phyloP scores from a whole-genome alignment of 495 filamentous ascomycete genomes.

The Massariosphaeria phaeospora region DNA sequence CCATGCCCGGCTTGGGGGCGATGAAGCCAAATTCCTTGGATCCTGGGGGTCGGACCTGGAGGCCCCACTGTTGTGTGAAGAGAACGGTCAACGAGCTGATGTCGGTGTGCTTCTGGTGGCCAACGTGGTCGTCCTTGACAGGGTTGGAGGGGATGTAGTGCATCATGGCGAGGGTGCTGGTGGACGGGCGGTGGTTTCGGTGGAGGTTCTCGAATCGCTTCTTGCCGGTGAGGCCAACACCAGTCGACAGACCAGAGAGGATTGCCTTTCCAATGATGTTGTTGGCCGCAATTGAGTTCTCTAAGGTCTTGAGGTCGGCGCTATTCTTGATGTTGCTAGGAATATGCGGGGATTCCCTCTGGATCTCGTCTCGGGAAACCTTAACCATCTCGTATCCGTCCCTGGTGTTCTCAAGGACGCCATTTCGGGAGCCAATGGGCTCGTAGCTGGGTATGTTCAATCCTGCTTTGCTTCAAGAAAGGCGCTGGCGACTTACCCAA shows the following conservation, averaged over 20 bases:
- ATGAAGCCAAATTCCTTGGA: constrained; percentile 51
- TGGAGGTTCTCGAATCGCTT: constrained; percentile 51
- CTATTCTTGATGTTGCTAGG: constrained; percentile 49
- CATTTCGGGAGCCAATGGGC: constrained; percentile 48
- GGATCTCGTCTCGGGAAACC: constrained; percentile 37
- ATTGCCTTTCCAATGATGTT: constrained; percentile 51
- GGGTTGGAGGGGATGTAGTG: constrained; percentile 21
- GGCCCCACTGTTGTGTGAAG: constrained; percentile 53
- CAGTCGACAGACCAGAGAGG: constrained; percentile 48
- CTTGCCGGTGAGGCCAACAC: constrained; percentile 41
- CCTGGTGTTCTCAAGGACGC: constrained; percentile 46
- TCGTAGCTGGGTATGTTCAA: constrained; percentile 38
- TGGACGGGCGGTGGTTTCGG: constrained; percentile 48
- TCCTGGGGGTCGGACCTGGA: constrained; percentile 51
- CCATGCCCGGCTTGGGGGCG: constrained; percentile 46
- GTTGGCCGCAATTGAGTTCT: constrained; percentile 42
- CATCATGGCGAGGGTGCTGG: constrained; percentile 37
- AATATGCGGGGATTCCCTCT: constrained; percentile 31
- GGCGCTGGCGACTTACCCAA: constrained; percentile 11
- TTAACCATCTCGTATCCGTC: constrained; percentile 55
- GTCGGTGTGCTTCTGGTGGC: constrained; percentile 54
- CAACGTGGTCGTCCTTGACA: constrained; percentile 3
- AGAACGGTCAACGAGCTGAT: constrained; percentile 54
- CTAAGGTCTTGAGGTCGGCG: constrained; percentile 44
- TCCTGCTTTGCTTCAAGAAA: not conserved